phyloP scores from a whole-genome alignment of 2,329 filamentous ascomycete species.

The Cordyceps cateniannulata region DNA sequence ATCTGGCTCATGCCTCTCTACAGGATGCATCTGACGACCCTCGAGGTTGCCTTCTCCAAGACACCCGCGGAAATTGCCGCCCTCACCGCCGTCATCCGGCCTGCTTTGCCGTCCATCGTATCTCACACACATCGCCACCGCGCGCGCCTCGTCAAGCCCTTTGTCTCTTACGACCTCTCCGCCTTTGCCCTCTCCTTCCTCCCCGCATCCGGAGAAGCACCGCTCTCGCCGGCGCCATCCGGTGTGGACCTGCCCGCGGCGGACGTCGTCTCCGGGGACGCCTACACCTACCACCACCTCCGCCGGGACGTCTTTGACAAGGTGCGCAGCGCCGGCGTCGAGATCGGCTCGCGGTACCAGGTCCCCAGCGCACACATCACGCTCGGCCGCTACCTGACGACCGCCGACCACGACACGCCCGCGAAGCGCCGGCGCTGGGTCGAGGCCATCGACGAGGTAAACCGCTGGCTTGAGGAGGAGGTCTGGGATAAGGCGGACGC shows the following conservation, averaged over 20 bases:
- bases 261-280: slow-evolving; percentile 45
- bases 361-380: slow-evolving; percentile 89
- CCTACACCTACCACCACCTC: slow-evolving; percentile 86
- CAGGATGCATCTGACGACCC: slow-evolving; percentile 74
- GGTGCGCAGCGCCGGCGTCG: slow-evolving; percentile 55
- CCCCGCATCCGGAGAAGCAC: slow-evolving; percentile 61
- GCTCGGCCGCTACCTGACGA: slow-evolving; percentile 69
- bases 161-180: slow-evolving; percentile 76
- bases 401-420: slow-evolving; percentile 54
- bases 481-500: slow-evolving; percentile 56
- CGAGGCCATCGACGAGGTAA: slow-evolving; percentile 66
- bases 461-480: slow-evolving; percentile 63
- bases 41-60: slow-evolving; percentile 79
- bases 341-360: slow-evolving; percentile 72
- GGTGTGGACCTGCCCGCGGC: slow-evolving; percentile 27
- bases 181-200: slow-evolving; percentile 84
- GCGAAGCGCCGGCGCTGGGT: slow-evolving; percentile 60
- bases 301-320: slow-evolving; percentile 68
- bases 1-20: slow-evolving; percentile 81
- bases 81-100: slow-evolving; percentile 52
- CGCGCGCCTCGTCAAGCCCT: slow-evolving; percentile 71
- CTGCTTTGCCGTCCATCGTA: slow-evolving; percentile 52
- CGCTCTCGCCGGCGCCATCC: slow-evolving; percentile 30
- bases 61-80: slow-evolving; percentile 60
- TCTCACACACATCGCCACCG: slow-evolving; percentile 62